Base-by-base conservation (phyloP, 2,329 filamentous ascomycete genomes). In the Calonectria pauciramosa region DNA sequence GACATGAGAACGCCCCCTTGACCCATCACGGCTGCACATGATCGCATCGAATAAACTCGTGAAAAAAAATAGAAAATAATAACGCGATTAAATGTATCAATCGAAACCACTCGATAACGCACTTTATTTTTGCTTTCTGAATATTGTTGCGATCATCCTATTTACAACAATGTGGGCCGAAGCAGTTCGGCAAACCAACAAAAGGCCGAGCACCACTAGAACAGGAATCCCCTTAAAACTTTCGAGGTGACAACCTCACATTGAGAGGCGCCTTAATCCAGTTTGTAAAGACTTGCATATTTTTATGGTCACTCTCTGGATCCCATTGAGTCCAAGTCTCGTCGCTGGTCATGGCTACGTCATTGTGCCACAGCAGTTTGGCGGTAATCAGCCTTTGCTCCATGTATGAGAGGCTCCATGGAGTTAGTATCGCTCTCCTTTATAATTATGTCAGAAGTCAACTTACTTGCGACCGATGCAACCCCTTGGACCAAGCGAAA, bases 321-420 rank as follows among this genome's bases (percentile, higher is more conserved):
- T 82, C 79, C 81, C 81, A 83, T 38, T 80, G 64, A 47, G 81
- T 76, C 82, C 71, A 73, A 41, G 51, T 60, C 32, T 73, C 71
- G 23, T 73, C 67, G 7, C 49, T 79, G 76, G 75, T 70, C 67
- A 70, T 73, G 47, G 51, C 41, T 4, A 89, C 72, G 70, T 90
- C 88, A 75, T 90, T 91, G 60, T 87, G 87, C 80, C 84, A 90
- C 1, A 90, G 73, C 6, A 90, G 75, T 2, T 85, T 85, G 0
- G 87, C 85, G 10, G 90, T 79, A 34, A 90, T 86, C 6, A 89
- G 79, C 7, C 89, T 84, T 84, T 90, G 88, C 77, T 91, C 89
- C 32, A 86, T 83, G 63, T 88, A 88, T 1, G 89, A 88, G 32
- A 91, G 82, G 70, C 89, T 89, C 72, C 23, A 3, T 7, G 3